These are phyloP conservation scores for Sclerotinia borealis DNA, from an alignment of 2,329 filamentous ascomycete genomes.

Conservation along the genomic window DNA sequence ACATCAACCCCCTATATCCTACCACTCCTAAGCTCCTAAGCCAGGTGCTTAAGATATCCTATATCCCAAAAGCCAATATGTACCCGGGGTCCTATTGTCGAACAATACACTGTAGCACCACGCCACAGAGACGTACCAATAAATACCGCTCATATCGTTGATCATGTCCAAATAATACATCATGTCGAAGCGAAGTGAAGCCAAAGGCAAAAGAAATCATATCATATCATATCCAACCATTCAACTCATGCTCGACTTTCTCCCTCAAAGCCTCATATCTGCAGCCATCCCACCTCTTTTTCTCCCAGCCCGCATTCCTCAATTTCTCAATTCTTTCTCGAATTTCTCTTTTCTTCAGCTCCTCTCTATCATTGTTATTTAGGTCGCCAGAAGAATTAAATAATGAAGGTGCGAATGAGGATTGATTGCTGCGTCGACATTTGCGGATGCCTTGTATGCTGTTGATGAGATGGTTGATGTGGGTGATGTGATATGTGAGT, in stretches of 20 bases:
- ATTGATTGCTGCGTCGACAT: constrained; percentile 19
- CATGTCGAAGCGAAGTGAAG: not conserved
- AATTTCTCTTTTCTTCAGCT: not conserved
- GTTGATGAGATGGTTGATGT: constrained; percentile 16
- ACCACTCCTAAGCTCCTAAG: not conserved
- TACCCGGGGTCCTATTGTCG: not conserved
- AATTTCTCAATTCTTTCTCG: constrained; percentile 19
- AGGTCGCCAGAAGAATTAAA: not conserved
- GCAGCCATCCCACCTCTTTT: constrained; percentile 23
- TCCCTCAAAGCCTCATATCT: constrained; percentile 27
- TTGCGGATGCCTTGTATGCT: constrained; percentile 16
- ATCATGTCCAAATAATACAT: not conserved
- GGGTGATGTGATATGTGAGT: constrained; percentile 10
- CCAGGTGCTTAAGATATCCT: not conserved
- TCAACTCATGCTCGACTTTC: constrained; percentile 14
- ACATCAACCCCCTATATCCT: not conserved
- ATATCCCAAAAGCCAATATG: not conserved
- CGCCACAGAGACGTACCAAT: not conserved
- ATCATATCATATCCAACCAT: not conserved
- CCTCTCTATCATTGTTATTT: not conserved
- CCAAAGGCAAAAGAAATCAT: not conserved
- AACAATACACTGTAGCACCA: not conserved
- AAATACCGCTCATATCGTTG: not conserved
- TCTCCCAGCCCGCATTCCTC: constrained; percentile 21
- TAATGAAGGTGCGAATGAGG: constrained; percentile 2